Conservation (phyloP, 257 asterid species). For the Ligustrum vulgare region DNA sequence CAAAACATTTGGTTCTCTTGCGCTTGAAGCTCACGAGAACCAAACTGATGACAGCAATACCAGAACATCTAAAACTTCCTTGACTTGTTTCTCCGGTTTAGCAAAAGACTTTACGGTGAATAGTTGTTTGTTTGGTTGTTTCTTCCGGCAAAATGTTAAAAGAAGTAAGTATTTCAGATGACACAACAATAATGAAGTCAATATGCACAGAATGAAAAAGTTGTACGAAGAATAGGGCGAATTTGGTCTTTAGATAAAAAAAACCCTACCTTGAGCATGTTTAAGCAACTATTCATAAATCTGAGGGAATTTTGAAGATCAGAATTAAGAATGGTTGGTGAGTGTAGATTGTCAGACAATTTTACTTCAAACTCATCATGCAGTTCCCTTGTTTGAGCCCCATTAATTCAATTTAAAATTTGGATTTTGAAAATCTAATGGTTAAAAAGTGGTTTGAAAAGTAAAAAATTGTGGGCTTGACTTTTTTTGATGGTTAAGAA, state of each 20-base stretch:
- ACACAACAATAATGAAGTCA: neutral
- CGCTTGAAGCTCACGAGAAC: too few species aligned
- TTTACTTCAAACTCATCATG: slow-evolving; percentile 57
- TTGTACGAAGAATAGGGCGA: neutral
- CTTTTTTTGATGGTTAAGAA: too few species aligned
- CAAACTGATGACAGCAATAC: slow-evolving; percentile 49
- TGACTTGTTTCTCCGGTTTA: slow-evolving; percentile 39
- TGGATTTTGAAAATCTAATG: too few species aligned
- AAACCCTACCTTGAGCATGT: slow-evolving; percentile 58
- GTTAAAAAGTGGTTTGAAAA: too few species aligned
- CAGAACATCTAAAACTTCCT: slow-evolving; percentile 32
- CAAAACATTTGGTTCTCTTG: too few species aligned
- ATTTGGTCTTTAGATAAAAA: neutral
- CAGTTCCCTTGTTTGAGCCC: too few species aligned
- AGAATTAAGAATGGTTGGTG: slow-evolving; percentile 61
- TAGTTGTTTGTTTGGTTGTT: slow-evolving; percentile 33
- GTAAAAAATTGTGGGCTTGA: too few species aligned
- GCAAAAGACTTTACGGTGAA: slow-evolving; percentile 29
- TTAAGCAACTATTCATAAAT: slow-evolving; percentile 52
- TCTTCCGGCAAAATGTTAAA: slow-evolving; percentile 27
- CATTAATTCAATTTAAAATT: too few species aligned
- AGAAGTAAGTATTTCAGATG: neutral
- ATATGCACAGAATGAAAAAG: neutral
- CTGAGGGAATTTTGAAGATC: slow-evolving; percentile 66
- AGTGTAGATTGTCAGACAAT: slow-evolving; percentile 80